Conservation (phyloP, 148 eudicot genomes). For the Chenopodium berlandieri region DNA sequence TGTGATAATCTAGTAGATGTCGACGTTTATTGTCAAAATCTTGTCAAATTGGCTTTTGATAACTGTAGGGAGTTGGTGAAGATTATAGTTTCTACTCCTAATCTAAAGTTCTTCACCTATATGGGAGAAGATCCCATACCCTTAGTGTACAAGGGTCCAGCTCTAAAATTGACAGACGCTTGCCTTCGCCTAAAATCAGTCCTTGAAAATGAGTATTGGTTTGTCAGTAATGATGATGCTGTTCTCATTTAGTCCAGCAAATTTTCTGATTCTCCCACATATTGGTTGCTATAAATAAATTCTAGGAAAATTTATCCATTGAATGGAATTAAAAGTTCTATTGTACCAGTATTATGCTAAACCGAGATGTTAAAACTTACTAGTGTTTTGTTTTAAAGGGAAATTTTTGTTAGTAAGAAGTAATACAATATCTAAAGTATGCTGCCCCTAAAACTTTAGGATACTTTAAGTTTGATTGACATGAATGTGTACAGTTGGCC, state of each 20-base stretch:
- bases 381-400: too few relatives aligned
- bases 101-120: slow-evolving; percentile 8
- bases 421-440: too few relatives aligned
- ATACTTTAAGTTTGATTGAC: background rate
- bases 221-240: too few relatives aligned
- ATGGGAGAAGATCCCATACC: slow-evolving; percentile 1
- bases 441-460: background rate
- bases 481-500: too few relatives aligned
- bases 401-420: background rate
- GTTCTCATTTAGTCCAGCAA: too few relatives aligned
- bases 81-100: slow-evolving; percentile 5
- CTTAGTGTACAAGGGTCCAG: background rate
- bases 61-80: slow-evolving; percentile 4
- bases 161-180: slow-evolving; percentile 7
- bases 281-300: too few relatives aligned
- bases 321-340: too few relatives aligned
- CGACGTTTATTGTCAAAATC: background rate
- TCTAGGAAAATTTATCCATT: too few relatives aligned
- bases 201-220: background rate
- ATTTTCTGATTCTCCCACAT: too few relatives aligned
- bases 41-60: background rate
- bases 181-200: background rate
- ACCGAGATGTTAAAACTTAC: too few relatives aligned
- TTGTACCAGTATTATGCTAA: too few relatives aligned
- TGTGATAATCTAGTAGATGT: slow-evolving; percentile 4